Conservation (phyloP, 164 flowering plant genomes). For the Chloranthus sessilifolius region DNA sequence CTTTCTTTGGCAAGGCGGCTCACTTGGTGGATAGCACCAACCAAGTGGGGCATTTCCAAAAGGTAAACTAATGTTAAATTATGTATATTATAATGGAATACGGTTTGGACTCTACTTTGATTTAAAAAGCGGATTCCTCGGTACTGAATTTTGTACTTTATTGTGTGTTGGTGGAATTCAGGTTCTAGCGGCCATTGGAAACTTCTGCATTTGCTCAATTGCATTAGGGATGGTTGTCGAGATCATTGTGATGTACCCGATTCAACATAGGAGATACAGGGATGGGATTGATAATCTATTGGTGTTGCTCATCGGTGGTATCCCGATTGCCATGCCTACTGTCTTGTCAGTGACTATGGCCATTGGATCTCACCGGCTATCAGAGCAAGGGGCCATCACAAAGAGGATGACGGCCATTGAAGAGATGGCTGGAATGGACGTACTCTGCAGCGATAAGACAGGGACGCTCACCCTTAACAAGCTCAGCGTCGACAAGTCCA, state of each 20-base stretch:
- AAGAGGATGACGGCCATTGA: conserved; percentile 98
- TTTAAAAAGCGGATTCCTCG: no score
- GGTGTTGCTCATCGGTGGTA: conserved; percentile 87
- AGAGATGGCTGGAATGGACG: conserved; percentile 98
- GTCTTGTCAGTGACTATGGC: conserved; percentile 96
- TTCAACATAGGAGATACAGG: conserved; percentile 65
- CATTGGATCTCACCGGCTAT: conserved; percentile 86
- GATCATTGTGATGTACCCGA: conserved; percentile 70
- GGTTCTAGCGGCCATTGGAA: conserved; percentile 88
- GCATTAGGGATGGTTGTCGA: conserved; percentile 71
- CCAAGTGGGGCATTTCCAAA: conserved; percentile 28
- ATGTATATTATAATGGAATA: no score
- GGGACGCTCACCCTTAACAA: conserved; percentile 94
- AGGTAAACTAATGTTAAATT: no score
- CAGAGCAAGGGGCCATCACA: conserved; percentile 92
- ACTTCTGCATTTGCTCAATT: conserved; percentile 87
- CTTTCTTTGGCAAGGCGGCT: conserved; percentile 34
- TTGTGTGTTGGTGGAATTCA: conserved; percentile 14
- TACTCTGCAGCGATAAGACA: conserved; percentile 93
- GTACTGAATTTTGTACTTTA: no score
- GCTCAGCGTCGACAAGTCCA: conserved; percentile 64
- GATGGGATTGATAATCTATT: conserved; percentile 81
- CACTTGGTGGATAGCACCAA: conserved; percentile 30
- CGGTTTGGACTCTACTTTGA: no score
- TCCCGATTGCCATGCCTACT: conserved; percentile 96